Evolutionary conservation across 495 filamentous ascomycete species (phyloP), one percentile per base, ranked within the genome.

Genomic region (Aspergillus bertholletiae): DNA sequence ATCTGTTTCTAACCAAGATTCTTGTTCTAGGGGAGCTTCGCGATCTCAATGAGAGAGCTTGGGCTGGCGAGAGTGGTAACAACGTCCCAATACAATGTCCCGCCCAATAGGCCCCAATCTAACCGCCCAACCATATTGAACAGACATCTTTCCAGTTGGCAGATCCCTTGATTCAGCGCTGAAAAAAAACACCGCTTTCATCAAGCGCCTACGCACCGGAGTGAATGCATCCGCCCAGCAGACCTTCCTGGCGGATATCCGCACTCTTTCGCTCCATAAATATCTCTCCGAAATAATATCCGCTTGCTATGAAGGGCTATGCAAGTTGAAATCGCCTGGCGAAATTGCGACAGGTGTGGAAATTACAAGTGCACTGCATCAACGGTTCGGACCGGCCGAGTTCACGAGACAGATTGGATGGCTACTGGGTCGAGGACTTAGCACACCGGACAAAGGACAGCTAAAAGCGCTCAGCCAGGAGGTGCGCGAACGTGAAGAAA

Each of bases 131-230:
- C 45, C 9, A n/a, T 21, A 17, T 55, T 22, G 21, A 58, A 37
- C 61, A 96, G 93, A 88, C 75, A 72, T 95, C 28, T 95, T 96
- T 67, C 79, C 84, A 30, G 84, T 92, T 55, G 82, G 79, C 69
- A 79, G 82, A 53, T 89, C 90, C 23, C 86, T 99, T 57, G 95
- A 99, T 69, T 96, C 95, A 17, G 93, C 92, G 27, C 80, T 99
- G 62, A 97, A 96, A 78, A 99, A 97, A 74, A 99, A 99, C 64
- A 99, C 94, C 12, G 92, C 93, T 54, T 97, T 97, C 70, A 99
- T 99, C 69, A 97, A 96, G 71, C 88, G 95, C 49, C 79, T 97
- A 30, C 89, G 94, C 32, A 96, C 94, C 24, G 89, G 91, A 37
- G 86, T 97, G 56, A 91, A 84, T 53, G 76, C 88, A 46, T 80